These are phyloP conservation scores for Logfia minima DNA, from an alignment of 129 eudicot species.

Conservation along the genomic window DNA sequence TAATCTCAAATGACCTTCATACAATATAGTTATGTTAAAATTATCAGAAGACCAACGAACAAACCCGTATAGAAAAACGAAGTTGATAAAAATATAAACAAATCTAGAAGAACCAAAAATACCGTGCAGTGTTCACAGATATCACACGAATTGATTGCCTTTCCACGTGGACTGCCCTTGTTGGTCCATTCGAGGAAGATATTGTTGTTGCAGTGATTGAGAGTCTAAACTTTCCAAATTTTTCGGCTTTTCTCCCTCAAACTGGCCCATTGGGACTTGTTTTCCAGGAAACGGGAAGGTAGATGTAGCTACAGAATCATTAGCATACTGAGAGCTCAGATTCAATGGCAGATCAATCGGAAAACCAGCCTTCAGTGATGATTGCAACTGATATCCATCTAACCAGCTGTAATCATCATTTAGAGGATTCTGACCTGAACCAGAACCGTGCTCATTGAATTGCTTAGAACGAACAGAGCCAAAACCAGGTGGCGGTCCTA, in stretches of 20 bases:
- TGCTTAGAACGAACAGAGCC: conserved; percentile 52
- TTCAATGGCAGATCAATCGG: conserved; percentile 29
- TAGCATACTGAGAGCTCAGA: conserved; percentile 28
- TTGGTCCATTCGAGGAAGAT: conserved; percentile 36
- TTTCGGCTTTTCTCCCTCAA: conserved; percentile 33
- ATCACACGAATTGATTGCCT: conserved; percentile 57
- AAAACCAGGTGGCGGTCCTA: conserved; percentile 78
- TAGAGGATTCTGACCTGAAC: conserved; percentile 35
- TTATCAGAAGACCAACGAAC: background rate
- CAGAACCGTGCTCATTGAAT: conserved; percentile 31
- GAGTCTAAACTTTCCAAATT: conserved; percentile 25
- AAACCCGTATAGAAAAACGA: background rate
- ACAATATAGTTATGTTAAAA: conserved; percentile 1
- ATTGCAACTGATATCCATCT: conserved; percentile 53
- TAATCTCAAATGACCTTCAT: conserved; percentile 38
- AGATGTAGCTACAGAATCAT: conserved; percentile 32
- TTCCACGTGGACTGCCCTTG: conserved; percentile 53
- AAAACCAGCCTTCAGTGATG: conserved; percentile 36
- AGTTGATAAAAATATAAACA: background rate
- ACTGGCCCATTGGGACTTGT: conserved; percentile 37
- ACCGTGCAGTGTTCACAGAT: conserved; percentile 29
- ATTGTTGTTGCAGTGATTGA: conserved; percentile 38
- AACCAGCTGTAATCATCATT: conserved; percentile 52
- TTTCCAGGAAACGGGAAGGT: conserved; percentile 59
- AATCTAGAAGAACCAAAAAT: background rate